Evolutionary conservation across 139 green algal genomes (phyloP), one percentile per base, ranked within the genome.

Genomic region (Diplosphaera chodatii): DNA sequence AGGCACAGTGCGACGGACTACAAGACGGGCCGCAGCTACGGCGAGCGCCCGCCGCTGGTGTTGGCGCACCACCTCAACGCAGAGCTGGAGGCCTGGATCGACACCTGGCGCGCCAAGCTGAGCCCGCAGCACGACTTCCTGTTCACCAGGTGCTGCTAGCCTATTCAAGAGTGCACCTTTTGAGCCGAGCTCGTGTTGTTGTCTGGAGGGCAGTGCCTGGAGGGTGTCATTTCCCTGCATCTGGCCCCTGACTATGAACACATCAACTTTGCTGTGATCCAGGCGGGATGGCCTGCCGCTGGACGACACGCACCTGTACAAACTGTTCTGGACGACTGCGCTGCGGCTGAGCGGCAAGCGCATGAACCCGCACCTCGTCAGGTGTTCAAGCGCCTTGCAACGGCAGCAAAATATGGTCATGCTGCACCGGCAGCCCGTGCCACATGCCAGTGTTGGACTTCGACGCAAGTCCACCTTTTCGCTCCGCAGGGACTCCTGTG

Each of bases 11-110:
- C 81, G 0, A 66, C 27, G 1, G 85, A 92, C 75, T 92, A 93
- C 82, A 93, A 93, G 74, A 91, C 87, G 6, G 87, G 87, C 23
- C 74, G 71, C 23, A 31, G 70, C 3, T 92, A 92, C 40, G 88
- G 88, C 2, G 83, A 86, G 65, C 71, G 88, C 18, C 84, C 88
- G 3, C 84, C 86, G 0, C 59, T 93, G 62, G 62, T 87, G 5
- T 69, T 92, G 1, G 63, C 76, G 4, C 68, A 78, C 13, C 67
- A 82, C 59, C 67, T 92, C 18, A 89, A 90, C 68, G 74, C 75
- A 21, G 82, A 89, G 73, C 66, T 90, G 40, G 86, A 90, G 74
- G 82, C 78, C 0, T 92, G 80, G 75, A 79, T 90, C n/a, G 71
- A 29, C 28, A 81, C 40, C 15, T 90, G 78, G 77, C 66, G 84